These are phyloP conservation scores for Begonia loranthoides DNA, from an alignment of 306 rosid species.

Conservation along the genomic window DNA sequence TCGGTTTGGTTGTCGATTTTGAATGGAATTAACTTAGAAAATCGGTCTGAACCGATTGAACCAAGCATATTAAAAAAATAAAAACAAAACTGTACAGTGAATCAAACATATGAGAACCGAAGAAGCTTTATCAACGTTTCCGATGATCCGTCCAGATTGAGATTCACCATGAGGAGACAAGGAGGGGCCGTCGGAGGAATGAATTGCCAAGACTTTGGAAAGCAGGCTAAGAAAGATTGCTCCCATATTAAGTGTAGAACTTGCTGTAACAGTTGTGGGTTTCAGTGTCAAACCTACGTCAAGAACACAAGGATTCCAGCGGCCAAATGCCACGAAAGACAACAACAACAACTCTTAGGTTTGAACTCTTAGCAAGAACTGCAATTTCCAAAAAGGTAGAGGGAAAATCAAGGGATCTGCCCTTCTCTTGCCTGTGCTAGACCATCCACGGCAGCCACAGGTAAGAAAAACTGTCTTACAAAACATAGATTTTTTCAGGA, in stretches of 20 bases:
- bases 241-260: constrained; percentile 70
- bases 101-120: too few relatives aligned
- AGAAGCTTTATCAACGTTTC: constrained; percentile 22
- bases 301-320: constrained; percentile 99
- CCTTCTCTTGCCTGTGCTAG: constrained; percentile 45
- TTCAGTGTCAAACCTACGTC: constrained; percentile 80
- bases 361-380: constrained; percentile 16
- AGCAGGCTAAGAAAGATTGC: constrained; percentile 93
- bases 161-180: constrained; percentile 53
- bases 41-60: too few relatives aligned
- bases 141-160: constrained; percentile 44
- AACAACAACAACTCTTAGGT: constrained; percentile 49
- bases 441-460: too few relatives aligned
- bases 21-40: too few relatives aligned
- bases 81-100: too few relatives aligned
- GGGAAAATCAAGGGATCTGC: constrained; percentile 28
- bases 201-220: constrained; percentile 93
- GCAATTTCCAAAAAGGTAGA: constrained; percentile 39
- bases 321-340: constrained; percentile 79
- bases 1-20: too few relatives aligned
- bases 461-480: constrained; percentile 18
- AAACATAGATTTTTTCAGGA: constrained; percentile 2
- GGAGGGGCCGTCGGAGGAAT: constrained; percentile 29
- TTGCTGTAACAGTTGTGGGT: constrained; percentile 93
- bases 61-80: too few relatives aligned